A percentile compares a stretch with the other conserved stretches of the same genome.
phyloP scores from a whole-genome alignment of 306 rosid genomes.

The Malus sylvestris region DNA sequence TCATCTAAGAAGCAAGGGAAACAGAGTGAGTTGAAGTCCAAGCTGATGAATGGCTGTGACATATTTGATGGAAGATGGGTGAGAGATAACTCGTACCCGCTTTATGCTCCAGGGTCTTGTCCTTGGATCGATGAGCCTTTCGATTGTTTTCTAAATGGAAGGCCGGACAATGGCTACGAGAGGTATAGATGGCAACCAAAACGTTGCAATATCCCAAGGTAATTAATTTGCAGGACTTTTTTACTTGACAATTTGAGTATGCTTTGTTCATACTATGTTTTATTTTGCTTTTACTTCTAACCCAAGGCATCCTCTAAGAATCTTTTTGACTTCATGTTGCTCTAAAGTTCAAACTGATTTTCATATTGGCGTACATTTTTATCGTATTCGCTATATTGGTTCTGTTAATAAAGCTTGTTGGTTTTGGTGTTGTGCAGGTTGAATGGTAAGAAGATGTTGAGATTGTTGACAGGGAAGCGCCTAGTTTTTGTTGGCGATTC shows the following conservation, averaged over 20 bases:
- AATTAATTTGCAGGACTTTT: neutral
- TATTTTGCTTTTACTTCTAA: neutral
- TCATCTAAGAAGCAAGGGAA: neutral
- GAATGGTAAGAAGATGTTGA: conserved; percentile 15
- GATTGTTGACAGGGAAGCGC: conserved; percentile 11
- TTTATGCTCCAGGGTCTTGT: conserved; percentile 15
- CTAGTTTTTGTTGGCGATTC: conserved; percentile 20
- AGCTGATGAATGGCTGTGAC: conserved; percentile 10
- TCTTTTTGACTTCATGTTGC: neutral
- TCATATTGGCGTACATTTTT: neutral
- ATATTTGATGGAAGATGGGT: conserved; percentile 17
- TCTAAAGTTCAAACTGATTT: neutral
- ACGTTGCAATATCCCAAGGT: conserved; percentile 15
- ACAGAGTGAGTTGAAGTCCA: neutral
- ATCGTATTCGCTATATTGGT: neutral
- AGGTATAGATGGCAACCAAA: conserved; percentile 24
- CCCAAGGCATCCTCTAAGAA: neutral
- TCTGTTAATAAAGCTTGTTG: neutral
- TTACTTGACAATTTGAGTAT: neutral
- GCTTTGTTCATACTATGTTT: neutral
- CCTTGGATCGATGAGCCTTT: conserved; percentile 18
- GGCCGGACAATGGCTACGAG: conserved; percentile 18
- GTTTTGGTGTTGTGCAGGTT: conserved; percentile 7
- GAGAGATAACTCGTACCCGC: conserved; percentile 15
- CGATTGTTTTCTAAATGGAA: conserved; percentile 12